phyloP scores from a whole-genome alignment of 768 basidiomycete species.

The Sarcomyxa edulis region DNA sequence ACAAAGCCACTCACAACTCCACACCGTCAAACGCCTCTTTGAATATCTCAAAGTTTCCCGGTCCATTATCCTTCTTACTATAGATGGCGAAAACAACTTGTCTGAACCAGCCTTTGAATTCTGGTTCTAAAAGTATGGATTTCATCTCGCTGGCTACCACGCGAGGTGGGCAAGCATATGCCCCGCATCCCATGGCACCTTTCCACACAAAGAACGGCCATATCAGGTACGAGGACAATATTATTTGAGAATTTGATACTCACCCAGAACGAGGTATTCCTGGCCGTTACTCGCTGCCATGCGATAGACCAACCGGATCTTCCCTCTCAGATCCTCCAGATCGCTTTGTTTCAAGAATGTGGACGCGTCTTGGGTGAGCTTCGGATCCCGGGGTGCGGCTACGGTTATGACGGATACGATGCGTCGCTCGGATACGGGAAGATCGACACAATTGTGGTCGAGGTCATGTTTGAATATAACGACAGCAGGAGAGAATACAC shows the following conservation, averaged over 20 bases:
- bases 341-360: conserved; percentile 18
- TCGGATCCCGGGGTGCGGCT: conserved; percentile 31
- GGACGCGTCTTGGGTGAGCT: conserved; percentile 20
- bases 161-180: conserved; percentile 33
- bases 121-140: conserved; percentile 29
- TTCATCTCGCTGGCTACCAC: conserved; percentile 39
- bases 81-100: conserved; percentile 38
- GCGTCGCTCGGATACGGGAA: conserved; percentile 22
- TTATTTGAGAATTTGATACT: too few relatives aligned
- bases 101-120: conserved; percentile 38
- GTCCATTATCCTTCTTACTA: conserved; percentile 19
- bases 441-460: conserved; percentile 32
- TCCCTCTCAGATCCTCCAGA: conserved; percentile 31
- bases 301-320: too few relatives aligned
- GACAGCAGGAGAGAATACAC: conserved; percentile 38
- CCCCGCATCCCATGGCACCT: too few relatives aligned
- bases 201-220: too few relatives aligned
- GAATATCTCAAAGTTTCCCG: conserved; percentile 34
- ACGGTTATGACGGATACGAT: conserved; percentile 41
- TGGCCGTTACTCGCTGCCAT: too few relatives aligned
- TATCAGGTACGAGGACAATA: too few relatives aligned
- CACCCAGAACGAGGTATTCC: too few relatives aligned
- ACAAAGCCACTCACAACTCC: too few relatives aligned
- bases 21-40: conserved; percentile 24
- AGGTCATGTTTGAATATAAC: conserved; percentile 44